phyloP scores from a whole-genome alignment of 2,329 filamentous ascomycete species.

The Fusarium penzigii region DNA sequence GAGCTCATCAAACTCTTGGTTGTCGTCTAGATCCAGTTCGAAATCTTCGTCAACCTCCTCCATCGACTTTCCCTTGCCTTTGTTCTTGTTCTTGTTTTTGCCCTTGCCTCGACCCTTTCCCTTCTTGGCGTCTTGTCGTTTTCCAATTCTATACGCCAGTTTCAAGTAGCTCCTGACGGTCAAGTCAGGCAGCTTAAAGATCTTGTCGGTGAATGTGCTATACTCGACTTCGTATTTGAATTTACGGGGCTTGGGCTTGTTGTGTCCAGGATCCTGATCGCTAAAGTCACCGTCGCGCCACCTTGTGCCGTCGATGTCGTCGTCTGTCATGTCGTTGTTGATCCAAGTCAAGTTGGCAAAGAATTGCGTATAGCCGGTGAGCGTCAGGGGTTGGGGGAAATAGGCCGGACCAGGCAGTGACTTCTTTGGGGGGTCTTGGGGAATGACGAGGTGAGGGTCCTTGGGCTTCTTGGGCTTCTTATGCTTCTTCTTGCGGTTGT shows the following conservation, averaged over 20 bases:
- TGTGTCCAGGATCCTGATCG: slow-evolving; percentile 52
- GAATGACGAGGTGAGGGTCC: slow-evolving; percentile 64
- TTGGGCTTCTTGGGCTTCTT: slow-evolving; percentile 59
- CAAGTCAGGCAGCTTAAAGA: slow-evolving; percentile 77
- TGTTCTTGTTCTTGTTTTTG: slow-evolving; percentile 9
- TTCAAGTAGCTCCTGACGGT: slow-evolving; percentile 81
- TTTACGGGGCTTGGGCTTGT: slow-evolving; percentile 58
- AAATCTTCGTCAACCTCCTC: slow-evolving; percentile 15
- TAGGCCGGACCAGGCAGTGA: slow-evolving; percentile 86
- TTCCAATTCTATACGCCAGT: slow-evolving; percentile 76
- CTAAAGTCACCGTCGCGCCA: slow-evolving; percentile 68
- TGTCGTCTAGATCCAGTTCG: slow-evolving; percentile 29
- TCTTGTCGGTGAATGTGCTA: slow-evolving; percentile 73
- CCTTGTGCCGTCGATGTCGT: slow-evolving; percentile 37
- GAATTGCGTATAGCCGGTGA: slow-evolving; percentile 84
- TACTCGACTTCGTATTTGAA: slow-evolving; percentile 86
- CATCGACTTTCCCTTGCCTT: slow-evolving; percentile 24
- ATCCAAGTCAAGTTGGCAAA: slow-evolving; percentile 91
- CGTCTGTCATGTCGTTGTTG: slow-evolving; percentile 67
- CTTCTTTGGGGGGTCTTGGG: slow-evolving; percentile 70
- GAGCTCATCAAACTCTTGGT: slow-evolving; percentile 25
- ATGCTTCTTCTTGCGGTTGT: slow-evolving; percentile 49
- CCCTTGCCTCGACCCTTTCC: slow-evolving; percentile 41
- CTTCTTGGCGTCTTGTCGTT: slow-evolving; percentile 16
- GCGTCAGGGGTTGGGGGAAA: slow-evolving; percentile 76